Percentiles rank a stretch among this genome's conserved stretches.
phyloP scores from a whole-genome alignment of 1,139 yeast genomes.

The Kodamaea sp. region DNA sequence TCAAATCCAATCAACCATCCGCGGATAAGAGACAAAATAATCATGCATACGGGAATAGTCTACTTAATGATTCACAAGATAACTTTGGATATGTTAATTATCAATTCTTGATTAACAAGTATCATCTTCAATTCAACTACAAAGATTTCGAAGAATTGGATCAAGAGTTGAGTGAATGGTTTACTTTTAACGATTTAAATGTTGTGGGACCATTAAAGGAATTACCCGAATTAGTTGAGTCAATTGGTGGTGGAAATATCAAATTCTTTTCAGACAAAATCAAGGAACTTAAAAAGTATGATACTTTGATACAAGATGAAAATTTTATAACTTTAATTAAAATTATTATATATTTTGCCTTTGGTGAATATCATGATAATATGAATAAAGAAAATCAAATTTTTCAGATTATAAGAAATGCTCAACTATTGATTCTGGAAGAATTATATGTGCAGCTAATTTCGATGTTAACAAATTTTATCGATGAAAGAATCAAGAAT shows the following conservation, averaged over 20 bases:
- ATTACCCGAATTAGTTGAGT: slow-evolving; percentile 13
- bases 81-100: slow-evolving; percentile 12
- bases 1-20: slow-evolving; percentile 19
- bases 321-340: slow-evolving; percentile 6
- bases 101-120: slow-evolving; percentile 33
- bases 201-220: slow-evolving; percentile 23
- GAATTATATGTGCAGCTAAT: slow-evolving; percentile 13
- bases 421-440: slow-evolving; percentile 3
- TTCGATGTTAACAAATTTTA: slow-evolving; percentile 12
- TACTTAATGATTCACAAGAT: slow-evolving; percentile 6
- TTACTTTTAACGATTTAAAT: slow-evolving; percentile 47
- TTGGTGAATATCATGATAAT: slow-evolving; percentile 40
- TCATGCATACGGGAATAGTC: slow-evolving; percentile 1
- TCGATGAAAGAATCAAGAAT: slow-evolving; percentile 14
- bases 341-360: slow-evolving; percentile 30
- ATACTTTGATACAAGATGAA: background rate
- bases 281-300: slow-evolving; percentile 1
- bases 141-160: slow-evolving; percentile 38
- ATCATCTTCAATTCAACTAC: slow-evolving; percentile 45
- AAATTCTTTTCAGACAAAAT: background rate
- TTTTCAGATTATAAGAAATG: slow-evolving; percentile 11
- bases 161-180: slow-evolving; percentile 63
- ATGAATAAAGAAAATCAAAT: slow-evolving; percentile 34
- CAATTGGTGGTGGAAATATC: slow-evolving; percentile 5
- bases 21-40: slow-evolving; percentile 1